phyloP scores from a whole-genome alignment of 306 rosid genomes.

The Dalbergia cultrata region DNA sequence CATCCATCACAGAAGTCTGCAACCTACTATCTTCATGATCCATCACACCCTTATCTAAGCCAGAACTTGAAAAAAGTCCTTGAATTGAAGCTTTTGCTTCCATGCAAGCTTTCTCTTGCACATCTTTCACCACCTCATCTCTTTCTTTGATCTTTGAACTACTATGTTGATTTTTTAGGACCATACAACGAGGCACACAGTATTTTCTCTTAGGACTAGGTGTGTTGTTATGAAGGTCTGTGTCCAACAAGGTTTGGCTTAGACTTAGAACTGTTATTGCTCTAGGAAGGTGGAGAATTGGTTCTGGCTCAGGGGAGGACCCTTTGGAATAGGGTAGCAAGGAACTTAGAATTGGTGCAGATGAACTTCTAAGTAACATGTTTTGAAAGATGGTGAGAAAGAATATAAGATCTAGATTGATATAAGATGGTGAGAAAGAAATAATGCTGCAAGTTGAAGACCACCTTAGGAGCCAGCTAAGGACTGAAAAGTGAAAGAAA shows the following conservation, averaged over 20 bases:
- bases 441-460: constrained; percentile 27
- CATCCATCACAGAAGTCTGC: constrained; percentile 57
- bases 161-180: constrained; percentile 15
- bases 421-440: constrained; percentile 9
- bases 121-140: constrained; percentile 42
- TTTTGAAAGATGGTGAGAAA: neutral
- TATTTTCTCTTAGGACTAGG: constrained; percentile 48
- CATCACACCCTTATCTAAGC: constrained; percentile 45
- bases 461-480: constrained; percentile 3
- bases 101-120: constrained; percentile 29
- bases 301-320: constrained; percentile 55
- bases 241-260: constrained; percentile 40
- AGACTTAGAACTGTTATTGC: constrained; percentile 55
- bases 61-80: constrained; percentile 59
- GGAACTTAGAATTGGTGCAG: constrained; percentile 70
- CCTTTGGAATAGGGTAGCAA: constrained; percentile 56
- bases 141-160: constrained; percentile 41
- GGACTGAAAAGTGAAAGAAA: constrained; percentile 43
- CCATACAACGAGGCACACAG: constrained; percentile 19
- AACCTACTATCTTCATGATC: constrained; percentile 42
- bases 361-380: constrained; percentile 79
- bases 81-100: constrained; percentile 39
- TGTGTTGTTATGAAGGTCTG: constrained; percentile 45
- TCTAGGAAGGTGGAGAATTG: constrained; percentile 54
- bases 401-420: neutral